These are phyloP conservation scores for Fusarium scirpi DNA, from an alignment of 2,329 filamentous ascomycete genomes.

Conservation along the genomic window DNA sequence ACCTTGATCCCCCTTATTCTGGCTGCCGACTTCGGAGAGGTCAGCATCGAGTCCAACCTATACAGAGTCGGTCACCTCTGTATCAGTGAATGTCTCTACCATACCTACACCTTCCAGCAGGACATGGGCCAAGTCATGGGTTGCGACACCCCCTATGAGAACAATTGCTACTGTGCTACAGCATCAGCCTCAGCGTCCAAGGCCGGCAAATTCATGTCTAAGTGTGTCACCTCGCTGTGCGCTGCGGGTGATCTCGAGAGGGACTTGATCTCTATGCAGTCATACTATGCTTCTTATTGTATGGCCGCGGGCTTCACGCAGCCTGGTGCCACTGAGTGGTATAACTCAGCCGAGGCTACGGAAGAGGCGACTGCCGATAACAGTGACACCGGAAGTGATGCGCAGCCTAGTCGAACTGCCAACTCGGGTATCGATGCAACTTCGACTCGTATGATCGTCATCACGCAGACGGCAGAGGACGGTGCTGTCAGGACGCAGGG, in stretches of 20 bases:
- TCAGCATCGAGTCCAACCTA: conserved; percentile 36
- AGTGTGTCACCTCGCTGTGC: conserved; percentile 38
- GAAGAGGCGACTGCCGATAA: conserved; percentile 23
- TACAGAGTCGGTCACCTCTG: conserved; percentile 31
- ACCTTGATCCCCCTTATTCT: conserved; percentile 9
- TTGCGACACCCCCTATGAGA: conserved; percentile 43
- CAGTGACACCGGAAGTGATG: conserved; percentile 7
- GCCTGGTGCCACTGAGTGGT: conserved; percentile 43
- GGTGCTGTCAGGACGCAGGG: conserved; percentile 43
- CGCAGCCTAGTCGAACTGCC: conserved; percentile 38
- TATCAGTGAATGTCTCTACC: conserved; percentile 42
- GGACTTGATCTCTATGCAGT: conserved; percentile 45
- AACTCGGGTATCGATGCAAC: conserved; percentile 34
- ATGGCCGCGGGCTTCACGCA: conserved; percentile 46
- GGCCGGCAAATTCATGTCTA: conserved; percentile 39
- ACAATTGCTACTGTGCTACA: conserved; percentile 47
- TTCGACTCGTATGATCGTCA: conserved; percentile 42
- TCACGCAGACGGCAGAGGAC: conserved; percentile 45
- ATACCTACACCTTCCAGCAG: background rate
- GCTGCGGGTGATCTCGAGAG: conserved; percentile 38
- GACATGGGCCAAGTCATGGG: conserved; percentile 42
- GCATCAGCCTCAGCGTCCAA: conserved; percentile 32
- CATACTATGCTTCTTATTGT: conserved; percentile 46
- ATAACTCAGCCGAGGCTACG: conserved; percentile 37
- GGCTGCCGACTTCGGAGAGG: conserved; percentile 25